A percentile compares a stretch with the other conserved stretches of the same genome.
phyloP scores from a whole-genome alignment of 768 basidiomycete species.

The Serendipita vermifera region DNA sequence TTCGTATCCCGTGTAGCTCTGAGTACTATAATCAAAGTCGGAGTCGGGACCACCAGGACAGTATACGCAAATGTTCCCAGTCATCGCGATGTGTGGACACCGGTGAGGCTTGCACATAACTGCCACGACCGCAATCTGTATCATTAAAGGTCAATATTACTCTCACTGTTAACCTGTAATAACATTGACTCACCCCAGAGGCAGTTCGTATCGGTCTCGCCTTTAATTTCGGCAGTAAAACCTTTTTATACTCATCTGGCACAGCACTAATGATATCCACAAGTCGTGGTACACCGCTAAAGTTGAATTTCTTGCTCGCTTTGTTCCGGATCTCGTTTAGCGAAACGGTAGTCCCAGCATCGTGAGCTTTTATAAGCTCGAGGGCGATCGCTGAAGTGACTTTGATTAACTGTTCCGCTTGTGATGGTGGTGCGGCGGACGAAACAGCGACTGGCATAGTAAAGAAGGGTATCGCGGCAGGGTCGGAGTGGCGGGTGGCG shows the following conservation, averaged over 20 bases:
- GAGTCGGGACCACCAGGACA: constrained; percentile 99
- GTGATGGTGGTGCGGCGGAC: constrained; percentile 33
- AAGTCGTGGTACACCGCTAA: constrained; percentile 76
- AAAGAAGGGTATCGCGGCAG: background rate
- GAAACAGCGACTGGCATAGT: constrained; percentile 4
- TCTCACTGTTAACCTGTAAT: background rate
- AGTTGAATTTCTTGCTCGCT: constrained; percentile 81
- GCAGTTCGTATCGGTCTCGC: constrained; percentile 94
- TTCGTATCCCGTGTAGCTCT: constrained; percentile 89
- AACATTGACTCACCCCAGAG: constrained; percentile 60
- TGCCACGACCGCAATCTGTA: constrained; percentile 91
- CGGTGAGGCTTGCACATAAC: constrained; percentile 99
- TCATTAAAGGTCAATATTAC: background rate
- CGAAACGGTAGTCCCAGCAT: constrained; percentile 62
- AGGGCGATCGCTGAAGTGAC: constrained; percentile 91
- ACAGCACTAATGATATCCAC: constrained; percentile 98
- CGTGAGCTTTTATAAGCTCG: constrained; percentile 81
- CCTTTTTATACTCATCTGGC: constrained; percentile 93
- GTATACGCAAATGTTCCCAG: constrained; percentile 99
- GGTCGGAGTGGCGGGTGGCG: too few species aligned
- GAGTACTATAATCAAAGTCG: constrained; percentile 98
- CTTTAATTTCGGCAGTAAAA: constrained; percentile 73
- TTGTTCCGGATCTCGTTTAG: constrained; percentile 78
- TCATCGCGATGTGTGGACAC: constrained; percentile 99
- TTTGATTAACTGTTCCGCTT: constrained; percentile 79